Evolutionary conservation across 176 grass and related monocot species (phyloP).

Genomic region (Hyparrhenia diplandra): DNA sequence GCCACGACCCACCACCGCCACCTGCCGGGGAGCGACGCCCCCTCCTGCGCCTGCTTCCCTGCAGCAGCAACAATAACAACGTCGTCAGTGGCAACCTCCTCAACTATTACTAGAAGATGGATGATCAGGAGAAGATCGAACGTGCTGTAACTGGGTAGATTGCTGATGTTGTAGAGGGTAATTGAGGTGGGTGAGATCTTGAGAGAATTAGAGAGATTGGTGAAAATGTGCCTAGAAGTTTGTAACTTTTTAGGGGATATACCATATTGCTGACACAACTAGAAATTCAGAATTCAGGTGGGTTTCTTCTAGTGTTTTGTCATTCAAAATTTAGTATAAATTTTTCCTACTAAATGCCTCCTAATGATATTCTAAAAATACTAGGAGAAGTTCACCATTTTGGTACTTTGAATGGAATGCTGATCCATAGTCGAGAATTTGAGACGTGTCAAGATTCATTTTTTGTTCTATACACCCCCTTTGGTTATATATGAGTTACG

Average conservation of each 20-base stretch:
- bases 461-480: no score
- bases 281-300: no score
- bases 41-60: conserved; percentile 80
- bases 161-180: conserved; percentile 5
- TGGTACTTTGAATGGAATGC: no score
- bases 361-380: no score
- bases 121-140: background rate
- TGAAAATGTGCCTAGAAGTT: background rate
- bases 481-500: no score
- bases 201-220: background rate
- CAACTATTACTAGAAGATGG: conserved; percentile 23
- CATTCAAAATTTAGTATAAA: no score
- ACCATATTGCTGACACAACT: no score
- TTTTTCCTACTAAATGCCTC: no score
- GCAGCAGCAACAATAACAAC: conserved; percentile 19
- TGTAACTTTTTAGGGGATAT: background rate
- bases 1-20: conserved; percentile 39
- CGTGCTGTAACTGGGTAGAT: background rate
- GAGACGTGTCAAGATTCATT: no score
- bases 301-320: no score
- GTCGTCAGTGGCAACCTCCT: conserved; percentile 44
- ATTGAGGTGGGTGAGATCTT: background rate
- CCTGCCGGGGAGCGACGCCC: conserved; percentile 31
- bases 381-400: no score
- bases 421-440: no score